Evolutionary conservation across 441 rosid genomes (phyloP).

Genomic region (Populus tomentosa): DNA sequence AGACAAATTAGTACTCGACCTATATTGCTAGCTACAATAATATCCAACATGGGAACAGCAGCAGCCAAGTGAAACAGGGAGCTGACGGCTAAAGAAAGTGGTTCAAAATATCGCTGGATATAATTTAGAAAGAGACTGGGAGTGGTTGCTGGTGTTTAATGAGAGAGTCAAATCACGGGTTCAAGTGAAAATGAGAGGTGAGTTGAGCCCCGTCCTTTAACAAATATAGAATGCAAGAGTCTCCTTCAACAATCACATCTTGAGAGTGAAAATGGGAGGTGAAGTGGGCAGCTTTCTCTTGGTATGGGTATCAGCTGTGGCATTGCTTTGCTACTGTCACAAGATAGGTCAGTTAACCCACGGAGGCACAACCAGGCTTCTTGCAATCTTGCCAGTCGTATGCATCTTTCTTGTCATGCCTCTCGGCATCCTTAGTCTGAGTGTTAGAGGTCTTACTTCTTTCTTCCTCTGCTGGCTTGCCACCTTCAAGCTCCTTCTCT

Average conservation of each 20-base stretch:
- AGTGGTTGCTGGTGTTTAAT: neutral
- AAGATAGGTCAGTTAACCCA: neutral
- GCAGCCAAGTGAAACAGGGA: neutral
- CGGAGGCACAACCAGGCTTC: neutral
- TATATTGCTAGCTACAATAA: too few species aligned
- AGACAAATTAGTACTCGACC: neutral
- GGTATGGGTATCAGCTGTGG: neutral
- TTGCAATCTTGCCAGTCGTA: neutral
- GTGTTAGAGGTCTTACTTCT: neutral
- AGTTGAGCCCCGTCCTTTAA: neutral
- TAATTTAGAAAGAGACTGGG: neutral
- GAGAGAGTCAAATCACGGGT: neutral
- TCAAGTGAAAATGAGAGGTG: too few species aligned
- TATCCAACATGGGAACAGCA: neutral
- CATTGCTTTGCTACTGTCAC: neutral
- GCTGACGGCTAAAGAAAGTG: neutral
- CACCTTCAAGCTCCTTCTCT: slow-evolving; percentile 9
- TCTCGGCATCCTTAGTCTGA: neutral
- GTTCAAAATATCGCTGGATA: neutral
- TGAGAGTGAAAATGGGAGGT: neutral
- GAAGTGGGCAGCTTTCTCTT: neutral
- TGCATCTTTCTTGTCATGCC: slow-evolving; percentile 1
- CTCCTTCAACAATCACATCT: neutral
- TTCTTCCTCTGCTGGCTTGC: slow-evolving; percentile 3
- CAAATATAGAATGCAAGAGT: neutral